Evolutionary conservation across 73 alveolate species (phyloP).

Genomic region (Paramecium octaurelia): DNA sequence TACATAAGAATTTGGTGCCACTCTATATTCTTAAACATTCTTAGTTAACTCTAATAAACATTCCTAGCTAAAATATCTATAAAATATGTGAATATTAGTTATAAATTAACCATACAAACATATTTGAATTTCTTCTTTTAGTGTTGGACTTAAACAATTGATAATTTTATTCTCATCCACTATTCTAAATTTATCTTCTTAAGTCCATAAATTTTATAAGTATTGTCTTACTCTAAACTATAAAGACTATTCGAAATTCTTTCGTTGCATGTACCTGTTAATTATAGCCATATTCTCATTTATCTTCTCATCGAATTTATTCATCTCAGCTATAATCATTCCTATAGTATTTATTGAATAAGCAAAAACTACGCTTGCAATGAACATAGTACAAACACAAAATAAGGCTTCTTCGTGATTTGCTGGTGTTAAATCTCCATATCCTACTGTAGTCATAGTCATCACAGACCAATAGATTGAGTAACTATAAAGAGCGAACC

Average conservation of each 20-base stretch:
- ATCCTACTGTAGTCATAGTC: slow-evolving; percentile 64
- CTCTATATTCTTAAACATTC: neutral
- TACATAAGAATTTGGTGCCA: slow-evolving; percentile 5
- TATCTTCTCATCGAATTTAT: slow-evolving; percentile 3
- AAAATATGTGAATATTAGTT: neutral
- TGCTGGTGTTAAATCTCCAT: slow-evolving; percentile 62
- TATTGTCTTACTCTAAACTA: slow-evolving; percentile 43
- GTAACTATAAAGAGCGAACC: slow-evolving; percentile 40
- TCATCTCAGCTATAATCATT: slow-evolving; percentile 35
- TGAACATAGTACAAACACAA: slow-evolving; percentile 51
- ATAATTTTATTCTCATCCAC: slow-evolving; percentile 18
- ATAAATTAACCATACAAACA: slow-evolving; percentile 34
- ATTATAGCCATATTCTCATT: slow-evolving; percentile 60
- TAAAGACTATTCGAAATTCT: neutral
- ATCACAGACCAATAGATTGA: slow-evolving; percentile 53
- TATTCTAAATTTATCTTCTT: neutral
- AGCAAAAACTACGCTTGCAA: slow-evolving; percentile 50
- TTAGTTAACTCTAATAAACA: slow-evolving; percentile 17
- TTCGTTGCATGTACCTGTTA: slow-evolving; percentile 32
- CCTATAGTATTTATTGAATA: slow-evolving; percentile 56
- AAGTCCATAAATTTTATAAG: slow-evolving; percentile 8
- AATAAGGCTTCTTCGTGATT: slow-evolving; percentile 38
- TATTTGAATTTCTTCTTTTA: slow-evolving; percentile 1
- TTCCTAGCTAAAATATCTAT: neutral
- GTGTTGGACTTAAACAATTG: neutral